Evolutionary conservation across 1,284 basidiomycete genomes (phyloP).

Genomic region (Ustilago bromivora): DNA sequence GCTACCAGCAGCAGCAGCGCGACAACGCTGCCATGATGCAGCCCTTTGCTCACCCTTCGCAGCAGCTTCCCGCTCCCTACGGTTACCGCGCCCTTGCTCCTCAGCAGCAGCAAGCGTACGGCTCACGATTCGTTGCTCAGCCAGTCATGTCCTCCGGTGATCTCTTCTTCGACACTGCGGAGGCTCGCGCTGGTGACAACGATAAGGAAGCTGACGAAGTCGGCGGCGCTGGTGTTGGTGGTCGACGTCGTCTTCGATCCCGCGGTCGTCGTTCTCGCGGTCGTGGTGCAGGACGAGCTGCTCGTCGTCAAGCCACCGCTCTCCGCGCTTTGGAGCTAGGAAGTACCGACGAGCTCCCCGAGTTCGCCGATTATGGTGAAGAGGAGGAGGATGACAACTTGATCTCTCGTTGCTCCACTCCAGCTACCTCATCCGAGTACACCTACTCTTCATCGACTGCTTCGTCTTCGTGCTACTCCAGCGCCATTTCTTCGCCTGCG

Average conservation of each 20-base stretch:
- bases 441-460: conserved; percentile 18
- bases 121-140: not conserved
- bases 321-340: conserved; percentile 30
- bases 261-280: conserved; percentile 55
- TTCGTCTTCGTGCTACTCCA: conserved; percentile 20
- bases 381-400: conserved; percentile 21
- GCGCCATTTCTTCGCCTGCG: conserved; percentile 11
- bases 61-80: conserved; percentile 23
- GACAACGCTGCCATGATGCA: conserved; percentile 4
- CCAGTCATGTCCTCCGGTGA: not conserved
- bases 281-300: conserved; percentile 57
- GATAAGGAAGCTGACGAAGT: conserved; percentile 8
- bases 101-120: conserved; percentile 6
- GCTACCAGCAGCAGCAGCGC: conserved; percentile 13
- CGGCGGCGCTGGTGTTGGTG: not conserved
- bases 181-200: not conserved
- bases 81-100: conserved; percentile 7
- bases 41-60: conserved; percentile 1
- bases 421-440: conserved; percentile 20
- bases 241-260: conserved; percentile 39
- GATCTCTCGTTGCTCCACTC: conserved; percentile 34
- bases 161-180: not conserved
- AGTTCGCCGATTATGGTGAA: conserved; percentile 11
- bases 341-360: conserved; percentile 28
- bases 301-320: conserved; percentile 55